These are phyloP conservation scores for Kodamaea sp. DNA, from an alignment of 1,139 yeast genomes.

Conservation along the genomic window DNA sequence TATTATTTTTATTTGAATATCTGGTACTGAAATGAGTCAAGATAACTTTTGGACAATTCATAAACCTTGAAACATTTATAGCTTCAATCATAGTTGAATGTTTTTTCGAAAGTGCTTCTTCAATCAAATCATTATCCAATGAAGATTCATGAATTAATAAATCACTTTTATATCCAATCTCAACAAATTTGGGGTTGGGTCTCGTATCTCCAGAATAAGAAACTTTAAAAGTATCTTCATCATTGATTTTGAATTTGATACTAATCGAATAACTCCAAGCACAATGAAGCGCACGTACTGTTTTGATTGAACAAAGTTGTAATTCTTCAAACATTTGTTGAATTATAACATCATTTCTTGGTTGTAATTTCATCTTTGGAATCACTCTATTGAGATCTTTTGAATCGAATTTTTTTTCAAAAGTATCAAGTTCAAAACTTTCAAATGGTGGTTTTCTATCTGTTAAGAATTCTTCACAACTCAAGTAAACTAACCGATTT, in stretches of 20 bases:
- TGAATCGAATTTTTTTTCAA: slow-evolving; percentile 29
- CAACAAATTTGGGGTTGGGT: slow-evolving; percentile 61
- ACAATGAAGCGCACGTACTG: slow-evolving; percentile 84
- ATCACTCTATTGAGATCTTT: slow-evolving; percentile 14
- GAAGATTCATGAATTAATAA: slow-evolving; percentile 91
- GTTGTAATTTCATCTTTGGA: slow-evolving; percentile 20
- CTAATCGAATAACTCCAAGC: slow-evolving; percentile 75
- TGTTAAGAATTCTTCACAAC: slow-evolving; percentile 61
- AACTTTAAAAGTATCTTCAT: slow-evolving; percentile 49
- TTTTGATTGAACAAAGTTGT: slow-evolving; percentile 35
- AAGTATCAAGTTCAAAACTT: slow-evolving; percentile 29
- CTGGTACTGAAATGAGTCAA: slow-evolving; percentile 93
- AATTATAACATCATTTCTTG: slow-evolving; percentile 16
- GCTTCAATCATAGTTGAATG: slow-evolving; percentile 96
- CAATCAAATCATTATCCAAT: slow-evolving; percentile 72
- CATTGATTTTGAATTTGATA: slow-evolving; percentile 40
- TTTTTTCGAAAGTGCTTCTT: slow-evolving; percentile 76
- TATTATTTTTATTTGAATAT: slow-evolving; percentile 64
- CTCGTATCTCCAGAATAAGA: slow-evolving; percentile 96
- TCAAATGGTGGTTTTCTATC: slow-evolving; percentile 26
- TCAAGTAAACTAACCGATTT: slow-evolving; percentile 49
- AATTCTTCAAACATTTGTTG: slow-evolving; percentile 24
- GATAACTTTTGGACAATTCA: slow-evolving; percentile 70
- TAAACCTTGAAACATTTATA: slow-evolving; percentile 57
- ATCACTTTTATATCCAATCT: slow-evolving; percentile 67